A percentile compares a stretch with the other conserved stretches of the same genome.
These are phyloP conservation scores for Fennellomyces sp. DNA, from an alignment of 371 early-diverging fungal genomes.

Conservation along the genomic window DNA sequence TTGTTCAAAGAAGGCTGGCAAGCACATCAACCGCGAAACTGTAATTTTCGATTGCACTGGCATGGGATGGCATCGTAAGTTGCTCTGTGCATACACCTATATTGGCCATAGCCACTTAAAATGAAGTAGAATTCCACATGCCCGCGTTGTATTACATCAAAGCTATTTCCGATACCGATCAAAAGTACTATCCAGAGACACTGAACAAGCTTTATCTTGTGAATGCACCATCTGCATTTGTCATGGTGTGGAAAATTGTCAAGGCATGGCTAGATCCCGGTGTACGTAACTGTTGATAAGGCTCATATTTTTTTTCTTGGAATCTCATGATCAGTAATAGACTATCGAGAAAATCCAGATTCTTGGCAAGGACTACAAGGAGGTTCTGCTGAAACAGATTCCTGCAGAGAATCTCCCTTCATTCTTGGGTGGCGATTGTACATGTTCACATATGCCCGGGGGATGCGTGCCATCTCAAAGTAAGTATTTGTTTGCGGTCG, in stretches of 20 bases:
- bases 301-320: background rate
- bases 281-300: conserved; percentile 24
- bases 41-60: conserved; percentile 87
- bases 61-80: conserved; percentile 74
- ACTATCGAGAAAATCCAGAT: conserved; percentile 83
- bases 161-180: conserved; percentile 79
- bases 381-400: conserved; percentile 71
- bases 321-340: conserved; percentile 10
- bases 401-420: conserved; percentile 76
- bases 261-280: conserved; percentile 86
- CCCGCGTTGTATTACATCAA: conserved; percentile 76
- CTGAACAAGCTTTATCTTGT: conserved; percentile 78
- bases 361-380: conserved; percentile 67
- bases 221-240: conserved; percentile 83
- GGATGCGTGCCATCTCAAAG: conserved; percentile 66
- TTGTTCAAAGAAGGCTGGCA: conserved; percentile 67
- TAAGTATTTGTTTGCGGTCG: conserved; percentile 10
- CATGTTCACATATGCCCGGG: conserved; percentile 82
- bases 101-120: background rate
- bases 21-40: conserved; percentile 72
- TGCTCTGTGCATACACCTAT: background rate
- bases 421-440: conserved; percentile 81
- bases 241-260: conserved; percentile 80
- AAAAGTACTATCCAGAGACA: conserved; percentile 85
- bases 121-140: conserved; percentile 66